Evolutionary conservation across 805 yeast species (phyloP), one percentile per base, ranked within the genome.

Genomic region (Metschnikowia dekortorum): DNA sequence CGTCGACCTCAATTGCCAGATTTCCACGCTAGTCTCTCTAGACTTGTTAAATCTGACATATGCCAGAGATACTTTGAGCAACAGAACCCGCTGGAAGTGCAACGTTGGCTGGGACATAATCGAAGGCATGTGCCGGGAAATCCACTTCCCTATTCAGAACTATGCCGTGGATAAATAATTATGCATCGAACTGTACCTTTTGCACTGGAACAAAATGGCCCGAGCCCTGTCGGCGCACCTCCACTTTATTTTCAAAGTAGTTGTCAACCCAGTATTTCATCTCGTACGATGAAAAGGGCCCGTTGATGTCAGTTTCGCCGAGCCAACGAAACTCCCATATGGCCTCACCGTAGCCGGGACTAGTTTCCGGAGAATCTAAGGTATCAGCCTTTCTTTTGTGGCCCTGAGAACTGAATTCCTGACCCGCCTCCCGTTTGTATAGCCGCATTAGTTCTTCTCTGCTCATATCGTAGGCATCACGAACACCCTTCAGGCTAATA

Each of bases 31-130:
- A 48, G 69, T 76, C 28, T 70, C 85, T 0, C 71, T 83, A 55
- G 83, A 82, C 33, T 62, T 84, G 50, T 54, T 80, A 11, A 63
- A 75, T 8, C 75, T 61, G 64, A 77, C 56, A 54, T 74, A 55
- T 52, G 72, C 56, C 56, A 67, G 64, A 11, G 90, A 85, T 60
- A 77, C 78, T 26, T 67, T 89, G 39, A 85, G 82, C 48, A 81
- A 89, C 16, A 79, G 81, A 50, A 79, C 87, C 1, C 80, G 84
- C 59, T 90, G 96, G 96, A 84, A 80, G 61, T 82, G 89, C 53
- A 87, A 87, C 59, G 81, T 85, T 8, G 76, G 82, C 39, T 89
- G 89, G 87, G 77, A 76, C 33, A 75, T 81, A 7, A 78, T 86
- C 9, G 75, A 76, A 53, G 74, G 75, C 44, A 71, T 89, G 36